These are phyloP conservation scores for Fusarium sp. DNA, from an alignment of 2,329 filamentous ascomycete genomes.

Conservation along the genomic window DNA sequence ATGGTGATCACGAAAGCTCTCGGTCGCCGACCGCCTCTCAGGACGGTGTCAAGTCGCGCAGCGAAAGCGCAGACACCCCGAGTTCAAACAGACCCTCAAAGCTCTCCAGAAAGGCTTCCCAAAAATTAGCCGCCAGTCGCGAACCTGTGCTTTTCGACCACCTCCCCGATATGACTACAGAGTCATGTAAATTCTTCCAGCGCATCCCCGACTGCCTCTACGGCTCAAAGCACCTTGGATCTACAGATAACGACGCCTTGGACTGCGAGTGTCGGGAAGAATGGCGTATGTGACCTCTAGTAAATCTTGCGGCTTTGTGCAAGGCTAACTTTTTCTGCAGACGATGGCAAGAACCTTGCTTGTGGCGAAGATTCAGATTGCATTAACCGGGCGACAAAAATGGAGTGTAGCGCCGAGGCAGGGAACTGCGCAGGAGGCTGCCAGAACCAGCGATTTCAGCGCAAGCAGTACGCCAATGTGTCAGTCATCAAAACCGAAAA, in stretches of 20 bases:
- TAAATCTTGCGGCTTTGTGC: background rate
- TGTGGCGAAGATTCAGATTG: slow-evolving; percentile 98
- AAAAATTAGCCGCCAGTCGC: slow-evolving; percentile 71
- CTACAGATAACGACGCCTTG: slow-evolving; percentile 88
- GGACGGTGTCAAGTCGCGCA: slow-evolving; percentile 60
- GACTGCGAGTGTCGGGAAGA: slow-evolving; percentile 96
- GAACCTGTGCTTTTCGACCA: slow-evolving; percentile 77
- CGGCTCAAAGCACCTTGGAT: slow-evolving; percentile 89
- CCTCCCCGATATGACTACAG: slow-evolving; percentile 80
- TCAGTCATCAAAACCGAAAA: slow-evolving; percentile 98
- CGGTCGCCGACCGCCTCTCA: slow-evolving; percentile 58
- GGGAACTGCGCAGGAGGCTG: slow-evolving; percentile 87
- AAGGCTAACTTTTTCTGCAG: slow-evolving; percentile 54
- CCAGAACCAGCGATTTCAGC: slow-evolving; percentile 95
- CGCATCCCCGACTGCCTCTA: slow-evolving; percentile 89
- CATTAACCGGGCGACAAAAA: slow-evolving; percentile 98
- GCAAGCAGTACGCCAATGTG: slow-evolving; percentile 88
- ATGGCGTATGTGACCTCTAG: slow-evolving; percentile 78
- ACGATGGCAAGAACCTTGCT: slow-evolving; percentile 77
- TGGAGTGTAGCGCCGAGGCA: slow-evolving; percentile 87
- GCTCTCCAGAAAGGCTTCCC: slow-evolving; percentile 77
- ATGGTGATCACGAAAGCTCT: slow-evolving; percentile 43
- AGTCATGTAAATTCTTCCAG: slow-evolving; percentile 81
- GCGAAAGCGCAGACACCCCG: slow-evolving; percentile 61
- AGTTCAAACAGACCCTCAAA: slow-evolving; percentile 72